A percentile compares a stretch with the other conserved stretches of the same genome.
These are phyloP conservation scores for Pseudoperonospora humuli DNA, from an alignment of 352 stramenopile genomes.

Conservation along the genomic window DNA sequence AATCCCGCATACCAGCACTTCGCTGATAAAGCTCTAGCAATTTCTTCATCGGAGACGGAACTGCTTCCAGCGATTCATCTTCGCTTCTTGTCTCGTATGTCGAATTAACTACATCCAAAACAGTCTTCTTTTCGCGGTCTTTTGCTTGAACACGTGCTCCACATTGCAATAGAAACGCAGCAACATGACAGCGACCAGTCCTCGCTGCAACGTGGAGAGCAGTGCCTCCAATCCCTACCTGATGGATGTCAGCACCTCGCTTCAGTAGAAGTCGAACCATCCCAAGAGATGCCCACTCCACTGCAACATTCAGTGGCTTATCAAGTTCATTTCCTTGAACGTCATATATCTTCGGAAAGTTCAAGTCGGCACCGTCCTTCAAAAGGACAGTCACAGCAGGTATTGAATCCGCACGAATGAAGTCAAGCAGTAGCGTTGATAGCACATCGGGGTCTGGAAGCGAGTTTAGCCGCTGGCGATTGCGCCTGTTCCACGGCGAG, in stretches of 20 bases:
- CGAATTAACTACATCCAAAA: slow-evolving; percentile 35
- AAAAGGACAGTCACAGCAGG: slow-evolving; percentile 60
- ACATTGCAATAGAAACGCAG: slow-evolving; percentile 70
- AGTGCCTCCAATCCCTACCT: slow-evolving; percentile 40
- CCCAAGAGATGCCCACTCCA: slow-evolving; percentile 44
- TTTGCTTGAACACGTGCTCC: slow-evolving; percentile 47
- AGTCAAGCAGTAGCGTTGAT: slow-evolving; percentile 57
- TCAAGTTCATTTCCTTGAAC: slow-evolving; percentile 45
- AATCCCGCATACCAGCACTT: slow-evolving; percentile 13
- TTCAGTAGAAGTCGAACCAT: slow-evolving; percentile 80
- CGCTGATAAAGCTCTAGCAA: slow-evolving; percentile 45
- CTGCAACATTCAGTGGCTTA: slow-evolving; percentile 58
- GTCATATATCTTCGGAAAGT: slow-evolving; percentile 43
- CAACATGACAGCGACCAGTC: slow-evolving; percentile 58
- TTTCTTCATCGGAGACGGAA: slow-evolving; percentile 40
- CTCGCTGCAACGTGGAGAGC: slow-evolving; percentile 59
- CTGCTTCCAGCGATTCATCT: not conserved
- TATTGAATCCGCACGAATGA: slow-evolving; percentile 63
- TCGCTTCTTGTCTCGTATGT: slow-evolving; percentile 5
- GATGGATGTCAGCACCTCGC: slow-evolving; percentile 60
- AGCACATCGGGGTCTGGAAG: slow-evolving; percentile 55
- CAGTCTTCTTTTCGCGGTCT: slow-evolving; percentile 43
- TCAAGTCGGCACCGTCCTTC: slow-evolving; percentile 71
- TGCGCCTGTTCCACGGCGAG: slow-evolving; percentile 8
- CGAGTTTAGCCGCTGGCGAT: slow-evolving; percentile 40